Evolutionary conservation across 129 eudicot genomes (phyloP).

Genomic region (Heracleum sosnowskyi): DNA sequence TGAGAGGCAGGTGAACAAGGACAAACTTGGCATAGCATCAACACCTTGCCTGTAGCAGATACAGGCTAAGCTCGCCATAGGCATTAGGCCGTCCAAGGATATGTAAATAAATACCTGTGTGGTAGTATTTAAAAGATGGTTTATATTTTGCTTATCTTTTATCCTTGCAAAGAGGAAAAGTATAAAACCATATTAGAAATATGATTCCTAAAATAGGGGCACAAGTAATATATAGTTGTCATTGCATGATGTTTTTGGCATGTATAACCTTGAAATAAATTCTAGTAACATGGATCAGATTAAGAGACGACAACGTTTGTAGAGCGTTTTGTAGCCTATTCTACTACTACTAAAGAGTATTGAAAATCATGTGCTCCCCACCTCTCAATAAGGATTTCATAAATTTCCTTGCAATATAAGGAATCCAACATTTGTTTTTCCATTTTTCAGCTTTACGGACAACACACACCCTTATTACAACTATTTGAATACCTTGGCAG

Average conservation of each 20-base stretch:
- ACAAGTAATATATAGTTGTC: not conserved
- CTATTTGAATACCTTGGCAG: not conserved
- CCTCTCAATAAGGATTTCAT: not conserved
- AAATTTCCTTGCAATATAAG: not conserved
- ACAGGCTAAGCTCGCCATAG: not conserved
- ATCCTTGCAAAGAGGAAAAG: not conserved
- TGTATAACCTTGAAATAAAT: not conserved
- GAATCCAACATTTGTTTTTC: not conserved
- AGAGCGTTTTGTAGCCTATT: not conserved
- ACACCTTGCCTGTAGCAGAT: not conserved
- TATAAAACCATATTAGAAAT: not conserved
- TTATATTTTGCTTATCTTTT: not conserved
- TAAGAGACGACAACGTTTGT: not conserved
- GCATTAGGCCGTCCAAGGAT: not conserved
- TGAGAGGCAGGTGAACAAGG: not conserved
- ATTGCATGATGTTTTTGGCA: not conserved
- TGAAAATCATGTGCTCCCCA: not conserved
- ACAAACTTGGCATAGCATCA: not conserved
- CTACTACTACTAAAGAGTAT: not conserved
- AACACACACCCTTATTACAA: not conserved
- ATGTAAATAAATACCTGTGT: not conserved
- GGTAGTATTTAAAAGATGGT: not conserved
- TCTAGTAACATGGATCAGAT: not conserved
- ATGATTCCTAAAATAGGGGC: not conserved
- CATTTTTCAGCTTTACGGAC: not conserved